Evolutionary conservation across 2,329 filamentous ascomycete genomes (phyloP).

Genomic region (Alternaria brassicae): DNA sequence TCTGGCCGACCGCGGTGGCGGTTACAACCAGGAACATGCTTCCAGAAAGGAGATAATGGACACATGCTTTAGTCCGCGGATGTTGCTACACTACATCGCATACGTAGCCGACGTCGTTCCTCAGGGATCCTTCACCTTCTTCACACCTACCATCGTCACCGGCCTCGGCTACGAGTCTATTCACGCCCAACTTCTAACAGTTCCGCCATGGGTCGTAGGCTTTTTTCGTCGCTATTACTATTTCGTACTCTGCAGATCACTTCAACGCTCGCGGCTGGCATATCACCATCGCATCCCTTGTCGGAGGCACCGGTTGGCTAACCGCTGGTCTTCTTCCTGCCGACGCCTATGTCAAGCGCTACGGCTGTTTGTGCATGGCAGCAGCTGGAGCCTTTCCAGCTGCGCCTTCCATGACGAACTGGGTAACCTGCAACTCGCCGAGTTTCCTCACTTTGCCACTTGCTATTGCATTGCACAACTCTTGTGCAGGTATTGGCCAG

Average conservation of each 20-base stretch:
- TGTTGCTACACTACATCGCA: slow-evolving; percentile 7
- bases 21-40: slow-evolving; percentile 5
- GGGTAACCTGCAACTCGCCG: slow-evolving; percentile 6
- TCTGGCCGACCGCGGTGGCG: slow-evolving; percentile 1
- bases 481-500: slow-evolving; percentile 2
- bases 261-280: slow-evolving; percentile 21
- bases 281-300: slow-evolving; percentile 4
- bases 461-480: slow-evolving; percentile 6
- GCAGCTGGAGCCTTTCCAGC: slow-evolving; percentile 7
- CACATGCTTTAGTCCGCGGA: slow-evolving; percentile 1
- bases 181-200: slow-evolving; percentile 69
- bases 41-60: neutral
- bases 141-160: slow-evolving; percentile 69
- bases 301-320: slow-evolving; percentile 1
- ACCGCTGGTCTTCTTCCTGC: slow-evolving; percentile 5
- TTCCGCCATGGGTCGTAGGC: slow-evolving; percentile 57
- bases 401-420: slow-evolving; percentile 13
- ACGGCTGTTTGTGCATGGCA: slow-evolving; percentile 9
- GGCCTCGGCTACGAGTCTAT: slow-evolving; percentile 63
- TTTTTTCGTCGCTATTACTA: slow-evolving; percentile 55
- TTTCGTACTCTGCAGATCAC: slow-evolving; percentile 28
- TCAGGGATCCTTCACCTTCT: slow-evolving; percentile 58
- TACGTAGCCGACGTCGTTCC: slow-evolving; percentile 5
- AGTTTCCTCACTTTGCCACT: slow-evolving; percentile 8
- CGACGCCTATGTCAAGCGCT: slow-evolving; percentile 7